Conservation (phyloP, 2,329 filamentous ascomycete genomes). For the Fusarium sublunatum region DNA sequence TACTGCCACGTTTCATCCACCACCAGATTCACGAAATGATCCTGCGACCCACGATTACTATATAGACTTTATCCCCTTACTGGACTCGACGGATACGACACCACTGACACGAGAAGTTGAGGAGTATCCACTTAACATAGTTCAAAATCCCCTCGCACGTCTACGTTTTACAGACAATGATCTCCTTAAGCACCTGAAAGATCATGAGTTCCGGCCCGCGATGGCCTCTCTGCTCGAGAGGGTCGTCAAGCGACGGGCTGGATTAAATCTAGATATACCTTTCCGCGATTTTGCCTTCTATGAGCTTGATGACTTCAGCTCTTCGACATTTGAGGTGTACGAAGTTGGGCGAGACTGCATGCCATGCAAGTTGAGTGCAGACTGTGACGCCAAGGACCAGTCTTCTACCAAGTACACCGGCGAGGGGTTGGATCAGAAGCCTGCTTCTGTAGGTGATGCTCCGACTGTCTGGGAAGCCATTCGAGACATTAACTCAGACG, state of each 20-base stretch:
- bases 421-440: slow-evolving; percentile 39
- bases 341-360: slow-evolving; percentile 62
- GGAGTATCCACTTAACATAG: slow-evolving; percentile 34
- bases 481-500: slow-evolving; percentile 51
- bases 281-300: slow-evolving; percentile 52
- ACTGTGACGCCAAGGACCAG: slow-evolving; percentile 43
- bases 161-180: slow-evolving; percentile 54
- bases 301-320: slow-evolving; percentile 55
- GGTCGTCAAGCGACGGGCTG: too few species aligned
- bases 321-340: slow-evolving; percentile 68
- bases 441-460: slow-evolving; percentile 52
- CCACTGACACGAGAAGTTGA: slow-evolving; percentile 33
- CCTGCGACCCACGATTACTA: too few species aligned
- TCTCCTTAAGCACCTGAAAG: slow-evolving; percentile 56
- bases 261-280: too few species aligned
- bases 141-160: slow-evolving; percentile 32
- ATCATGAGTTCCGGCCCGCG: slow-evolving; percentile 56
- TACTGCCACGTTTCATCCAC: too few species aligned
- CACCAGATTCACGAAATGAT: too few species aligned
- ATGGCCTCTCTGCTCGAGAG: slow-evolving; percentile 52
- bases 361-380: slow-evolving; percentile 49
- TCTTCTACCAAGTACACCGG: slow-evolving; percentile 44
- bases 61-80: too few species aligned
- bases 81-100: slow-evolving; percentile 39
- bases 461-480: slow-evolving; percentile 57